Evolutionary conservation across 331 rosid species (phyloP), one percentile per base, ranked within the genome.

Genomic region (Pyracantha coccinea): DNA sequence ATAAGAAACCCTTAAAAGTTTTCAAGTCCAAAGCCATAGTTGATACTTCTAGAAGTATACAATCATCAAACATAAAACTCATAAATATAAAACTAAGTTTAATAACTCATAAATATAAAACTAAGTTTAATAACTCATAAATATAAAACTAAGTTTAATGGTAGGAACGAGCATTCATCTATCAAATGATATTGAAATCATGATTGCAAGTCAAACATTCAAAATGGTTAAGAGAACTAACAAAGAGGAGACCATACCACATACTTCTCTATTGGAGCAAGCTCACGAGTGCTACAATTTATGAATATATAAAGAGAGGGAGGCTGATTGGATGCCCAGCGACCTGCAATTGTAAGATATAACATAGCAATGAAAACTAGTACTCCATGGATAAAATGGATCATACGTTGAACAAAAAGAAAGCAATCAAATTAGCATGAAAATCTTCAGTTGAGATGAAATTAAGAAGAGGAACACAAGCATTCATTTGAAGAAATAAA

Each of bases 241-340:
- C 28, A 80, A 82, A 44, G 47, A 83, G 87, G 82, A 76, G 77
- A 71, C 71, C 99, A 80, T 87, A 92, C 97, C 99, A 94, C 92
- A 79, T 91, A 94, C 88, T 94, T 90, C 97, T 94, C 99, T 72
- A 94, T 87, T 79, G 82, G 75, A 47, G 77, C 96, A 77, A 94
- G 97, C 77, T 94, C 99, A 55, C 95, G 92, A 5, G 97, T 90
- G 81, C 99, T 94, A 79, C 95, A 91, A 73, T 90, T 91, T 70
- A 94, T 82, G 83, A 94, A 94, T 61, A 94, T 79, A 68, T 91
- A 90, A 71, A 94, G 85, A 52, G 97, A 84, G 55, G 97, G 99
- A 73, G 96, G 97, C 50, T 88, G 89, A 82, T 65, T 79, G 66
- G 96, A 85, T 80, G 85, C 78, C 98, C 98, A 93, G 69, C 98